Percentiles rank a stretch among this genome's conserved stretches.
phyloP scores from a whole-genome alignment of 2,329 filamentous ascomycete genomes.

The Epichloe sp. region DNA sequence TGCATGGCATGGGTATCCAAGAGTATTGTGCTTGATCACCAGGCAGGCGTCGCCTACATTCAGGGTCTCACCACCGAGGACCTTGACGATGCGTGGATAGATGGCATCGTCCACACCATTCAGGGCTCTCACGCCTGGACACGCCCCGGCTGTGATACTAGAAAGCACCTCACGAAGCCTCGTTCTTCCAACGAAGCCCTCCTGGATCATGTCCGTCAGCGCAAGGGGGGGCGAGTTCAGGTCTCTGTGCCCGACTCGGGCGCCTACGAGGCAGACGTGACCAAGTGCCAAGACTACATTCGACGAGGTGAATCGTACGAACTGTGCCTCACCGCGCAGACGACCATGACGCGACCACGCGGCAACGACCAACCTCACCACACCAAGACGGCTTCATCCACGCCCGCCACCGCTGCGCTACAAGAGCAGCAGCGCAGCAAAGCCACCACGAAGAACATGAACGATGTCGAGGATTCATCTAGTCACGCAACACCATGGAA shows the following conservation, averaged over 20 bases:
- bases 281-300: constrained; percentile 56
- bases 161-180: constrained; percentile 2
- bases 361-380: constrained; percentile 25
- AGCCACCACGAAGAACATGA: background rate
- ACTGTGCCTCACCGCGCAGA: constrained; percentile 69
- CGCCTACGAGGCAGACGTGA: constrained; percentile 54
- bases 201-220: constrained; percentile 6
- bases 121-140: constrained; percentile 21
- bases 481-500: constrained; percentile 41
- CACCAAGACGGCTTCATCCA: background rate
- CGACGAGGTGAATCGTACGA: constrained; percentile 74
- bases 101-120: constrained; percentile 16
- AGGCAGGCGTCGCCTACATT: constrained; percentile 44
- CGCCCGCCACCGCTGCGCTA: background rate
- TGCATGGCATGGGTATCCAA: constrained; percentile 65
- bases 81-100: constrained; percentile 20
- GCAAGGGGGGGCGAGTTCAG: constrained; percentile 8
- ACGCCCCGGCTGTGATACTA: constrained; percentile 4
- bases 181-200: constrained; percentile 9
- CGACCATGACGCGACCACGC: constrained; percentile 38
- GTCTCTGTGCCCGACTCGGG: constrained; percentile 29
- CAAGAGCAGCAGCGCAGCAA: background rate
- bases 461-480: background rate
- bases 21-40: constrained; percentile 67
- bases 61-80: constrained; percentile 32